These are phyloP conservation scores for Bipolaris bicolor DNA, from an alignment of 2,329 filamentous ascomycete genomes.

Conservation along the genomic window DNA sequence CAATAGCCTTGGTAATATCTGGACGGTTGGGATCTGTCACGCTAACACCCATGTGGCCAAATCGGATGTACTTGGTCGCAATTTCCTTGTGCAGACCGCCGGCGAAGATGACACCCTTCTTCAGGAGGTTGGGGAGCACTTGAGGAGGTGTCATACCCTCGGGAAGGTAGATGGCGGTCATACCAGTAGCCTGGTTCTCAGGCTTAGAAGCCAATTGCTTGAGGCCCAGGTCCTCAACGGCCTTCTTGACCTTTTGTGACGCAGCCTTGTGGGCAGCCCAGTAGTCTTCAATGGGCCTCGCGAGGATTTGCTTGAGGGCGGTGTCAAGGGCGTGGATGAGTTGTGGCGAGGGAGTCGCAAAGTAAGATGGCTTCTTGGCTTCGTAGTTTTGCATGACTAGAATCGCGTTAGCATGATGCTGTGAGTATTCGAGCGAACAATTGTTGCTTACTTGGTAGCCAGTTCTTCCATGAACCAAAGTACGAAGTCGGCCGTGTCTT, in stretches of 20 bases:
- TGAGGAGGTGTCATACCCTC: conserved; percentile 81
- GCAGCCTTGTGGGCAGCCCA: conserved; percentile 81
- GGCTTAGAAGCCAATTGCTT: conserved; percentile 84
- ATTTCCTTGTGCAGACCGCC: conserved; percentile 97
- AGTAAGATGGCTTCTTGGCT: conserved; percentile 96
- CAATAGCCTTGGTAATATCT: conserved; percentile 84
- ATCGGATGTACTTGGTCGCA: conserved; percentile 88
- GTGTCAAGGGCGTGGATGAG: conserved; percentile 93
- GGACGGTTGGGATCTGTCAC: conserved; percentile 79
- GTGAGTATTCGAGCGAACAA: background rate
- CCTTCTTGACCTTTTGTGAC: conserved; percentile 86
- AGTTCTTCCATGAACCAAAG: conserved; percentile 97
- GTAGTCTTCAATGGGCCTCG: conserved; percentile 78
- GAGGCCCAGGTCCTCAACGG: conserved; percentile 78
- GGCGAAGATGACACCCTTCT: conserved; percentile 91
- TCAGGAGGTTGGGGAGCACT: conserved; percentile 80
- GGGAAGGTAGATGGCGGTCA: conserved; percentile 97
- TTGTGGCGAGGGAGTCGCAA: conserved; percentile 94
- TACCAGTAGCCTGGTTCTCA: conserved; percentile 92
- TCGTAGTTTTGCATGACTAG: conserved; percentile 98
- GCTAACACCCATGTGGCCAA: conserved; percentile 97
- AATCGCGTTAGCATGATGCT: conserved; percentile 23
- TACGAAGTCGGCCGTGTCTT: conserved; percentile 85
- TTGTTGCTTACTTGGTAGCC: conserved; percentile 74
- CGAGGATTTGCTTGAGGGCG: conserved; percentile 81